Percentiles rank a stretch among this genome's conserved stretches.
Conservation (phyloP, 768 basidiomycete genomes). For the Termitomyces sp. region DNA sequence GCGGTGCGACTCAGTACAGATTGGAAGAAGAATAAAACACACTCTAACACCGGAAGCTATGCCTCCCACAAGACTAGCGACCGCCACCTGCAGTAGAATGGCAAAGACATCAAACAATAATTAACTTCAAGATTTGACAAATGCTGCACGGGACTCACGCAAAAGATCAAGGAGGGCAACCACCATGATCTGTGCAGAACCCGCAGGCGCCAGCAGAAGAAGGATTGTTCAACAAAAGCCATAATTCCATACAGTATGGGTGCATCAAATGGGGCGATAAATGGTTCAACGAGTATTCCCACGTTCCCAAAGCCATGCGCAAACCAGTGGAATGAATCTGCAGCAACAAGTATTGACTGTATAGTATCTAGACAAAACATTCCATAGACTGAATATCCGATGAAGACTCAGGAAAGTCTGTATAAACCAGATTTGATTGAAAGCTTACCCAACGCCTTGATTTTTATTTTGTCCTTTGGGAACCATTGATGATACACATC, state of each 20-base stretch:
- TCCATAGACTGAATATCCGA: neutral
- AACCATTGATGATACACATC: neutral
- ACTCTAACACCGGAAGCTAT: slow-evolving; percentile 6
- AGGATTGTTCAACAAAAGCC: neutral
- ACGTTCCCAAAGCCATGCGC: neutral
- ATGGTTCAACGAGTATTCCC: neutral
- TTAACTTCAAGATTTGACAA: neutral
- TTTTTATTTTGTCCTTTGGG: neutral
- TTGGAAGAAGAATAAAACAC: neutral
- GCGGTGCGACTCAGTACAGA: neutral
- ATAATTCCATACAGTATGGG: neutral
- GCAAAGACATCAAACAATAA: neutral
- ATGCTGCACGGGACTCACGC: neutral
- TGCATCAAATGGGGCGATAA: neutral
- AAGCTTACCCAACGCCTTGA: neutral
- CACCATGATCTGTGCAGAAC: neutral
- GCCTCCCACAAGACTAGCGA: slow-evolving; percentile 1
- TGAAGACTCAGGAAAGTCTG: neutral
- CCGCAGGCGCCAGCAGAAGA: neutral
- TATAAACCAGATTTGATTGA: neutral
- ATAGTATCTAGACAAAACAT: neutral
- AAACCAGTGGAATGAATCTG: neutral
- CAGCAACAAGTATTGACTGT: neutral
- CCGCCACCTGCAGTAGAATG: neutral
- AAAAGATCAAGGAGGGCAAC: neutral